phyloP scores from a whole-genome alignment of 2,329 filamentous ascomycete genomes.

The Parasarocladium wereldwijsianum region DNA sequence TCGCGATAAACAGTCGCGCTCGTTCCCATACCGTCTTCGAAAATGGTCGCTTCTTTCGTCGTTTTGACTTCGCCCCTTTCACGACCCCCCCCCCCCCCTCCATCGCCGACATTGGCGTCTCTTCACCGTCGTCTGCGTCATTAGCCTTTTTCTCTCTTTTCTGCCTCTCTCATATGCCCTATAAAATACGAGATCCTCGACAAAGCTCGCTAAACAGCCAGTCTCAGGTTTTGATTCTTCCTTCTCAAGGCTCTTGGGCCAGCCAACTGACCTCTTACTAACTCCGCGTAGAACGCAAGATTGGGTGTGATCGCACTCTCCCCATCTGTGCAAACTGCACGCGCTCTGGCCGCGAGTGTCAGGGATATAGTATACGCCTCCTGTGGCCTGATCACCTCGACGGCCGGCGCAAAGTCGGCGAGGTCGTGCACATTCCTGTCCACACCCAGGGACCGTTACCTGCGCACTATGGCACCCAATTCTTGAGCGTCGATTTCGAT shows the following conservation, averaged over 20 bases:
- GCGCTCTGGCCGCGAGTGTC: conserved; percentile 23
- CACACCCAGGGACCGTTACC: conserved; percentile 13
- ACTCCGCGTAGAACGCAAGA: conserved; percentile 24
- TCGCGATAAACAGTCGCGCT: too few species aligned
- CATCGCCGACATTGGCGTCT: too few species aligned
- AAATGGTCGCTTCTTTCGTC: too few species aligned
- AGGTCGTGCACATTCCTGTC: conserved; percentile 7
- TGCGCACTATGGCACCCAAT: conserved; percentile 19
- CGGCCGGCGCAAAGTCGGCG: conserved; percentile 18
- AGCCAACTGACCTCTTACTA: neutral
- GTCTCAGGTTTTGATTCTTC: too few species aligned
- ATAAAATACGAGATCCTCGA: too few species aligned
- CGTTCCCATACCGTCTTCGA: too few species aligned
- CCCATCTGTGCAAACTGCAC: conserved; percentile 29
- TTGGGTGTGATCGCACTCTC: conserved; percentile 28
- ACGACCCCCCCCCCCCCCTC: too few species aligned
- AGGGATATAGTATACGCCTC: conserved; percentile 29
- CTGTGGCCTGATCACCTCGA: conserved; percentile 32
- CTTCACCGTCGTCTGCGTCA: neutral
- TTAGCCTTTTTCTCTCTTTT: neutral
- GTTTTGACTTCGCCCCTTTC: too few species aligned
- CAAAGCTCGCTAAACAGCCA: too few species aligned
- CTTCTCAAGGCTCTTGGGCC: too few species aligned
- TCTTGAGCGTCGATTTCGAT: conserved; percentile 23
- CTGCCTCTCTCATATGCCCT: too few species aligned